Evolutionary conservation across 352 stramenopile species (phyloP), one percentile per base, ranked within the genome.

Genomic region (Phytophthora fragariae): DNA sequence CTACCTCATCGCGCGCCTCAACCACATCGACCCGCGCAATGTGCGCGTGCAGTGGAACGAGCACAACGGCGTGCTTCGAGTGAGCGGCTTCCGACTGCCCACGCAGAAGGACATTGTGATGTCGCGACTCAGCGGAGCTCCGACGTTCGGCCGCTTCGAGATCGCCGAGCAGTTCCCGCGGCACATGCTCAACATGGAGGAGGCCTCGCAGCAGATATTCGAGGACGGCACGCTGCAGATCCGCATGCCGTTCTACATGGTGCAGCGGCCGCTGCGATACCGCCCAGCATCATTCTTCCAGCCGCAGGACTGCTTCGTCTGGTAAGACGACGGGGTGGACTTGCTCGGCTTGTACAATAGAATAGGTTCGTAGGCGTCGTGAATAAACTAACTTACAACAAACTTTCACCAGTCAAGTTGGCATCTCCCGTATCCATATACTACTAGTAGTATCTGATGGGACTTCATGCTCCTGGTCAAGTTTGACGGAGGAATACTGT

Each of bases 71-170:
- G 63, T 83, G 33, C 63, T 92, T 11, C 76, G 77, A 12, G 68
- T 93, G 53, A 77, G 69, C 24, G 84, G 84, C 60, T 75, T 85
- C 72, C 82, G 88, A 64, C 58, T 85, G 24, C 86, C 84, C 8
- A 91, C 77, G 0, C 77, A 85, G 52, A 90, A 87, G 63, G 86
- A 92, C 52, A 55, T 91, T 8, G 58, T 84, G 31, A 70, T 92
- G 63, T 85, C 86, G 4, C 73, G 74, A 8, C 82, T 90, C 31
- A 91, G 75, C 27, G 84, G 82, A 15, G 54, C 75, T 5, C 82
- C 86, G 21, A 90, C 82, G 2, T 92, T 90, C 46, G 84, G 86
- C 31, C 86, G 84, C 64, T 93, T 93, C 27, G 82, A 91, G 53
- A 91, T 93, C 61, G 60, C 56, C 14, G 77, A 92, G 75, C 79